Conservation (phyloP, 2,329 filamentous ascomycete genomes). For the Colletotrichum sp. region DNA sequence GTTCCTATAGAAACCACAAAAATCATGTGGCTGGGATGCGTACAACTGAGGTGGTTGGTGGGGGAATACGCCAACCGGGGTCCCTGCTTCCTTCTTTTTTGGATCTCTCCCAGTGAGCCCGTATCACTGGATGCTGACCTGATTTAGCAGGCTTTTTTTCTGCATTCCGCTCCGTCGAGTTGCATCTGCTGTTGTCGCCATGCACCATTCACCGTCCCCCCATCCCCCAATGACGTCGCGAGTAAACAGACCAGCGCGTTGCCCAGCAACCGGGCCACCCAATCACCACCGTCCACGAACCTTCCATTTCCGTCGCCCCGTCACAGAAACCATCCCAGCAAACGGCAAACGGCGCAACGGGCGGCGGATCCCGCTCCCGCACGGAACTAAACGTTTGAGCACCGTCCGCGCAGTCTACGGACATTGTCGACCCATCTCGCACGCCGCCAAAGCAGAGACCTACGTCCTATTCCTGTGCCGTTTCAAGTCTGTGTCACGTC, state of each 20-base stretch:
- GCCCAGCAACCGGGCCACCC: constrained; percentile 29
- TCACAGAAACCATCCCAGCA: neutral
- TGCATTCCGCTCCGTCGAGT: neutral
- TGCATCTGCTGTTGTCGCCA: neutral
- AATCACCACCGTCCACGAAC: neutral
- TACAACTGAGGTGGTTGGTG: constrained; percentile 22
- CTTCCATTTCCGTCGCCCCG: neutral
- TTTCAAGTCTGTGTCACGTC: constrained; percentile 10
- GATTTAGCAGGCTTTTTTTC: neutral
- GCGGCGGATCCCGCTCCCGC: neutral
- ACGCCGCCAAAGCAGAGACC: neutral
- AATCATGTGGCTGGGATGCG: constrained; percentile 24
- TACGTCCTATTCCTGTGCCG: neutral
- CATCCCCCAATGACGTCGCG: constrained; percentile 31
- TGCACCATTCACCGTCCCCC: neutral
- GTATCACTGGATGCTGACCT: neutral
- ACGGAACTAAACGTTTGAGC: neutral
- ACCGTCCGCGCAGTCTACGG: neutral
- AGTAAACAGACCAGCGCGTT: constrained; percentile 29
- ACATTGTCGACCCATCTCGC: neutral
- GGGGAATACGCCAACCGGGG: neutral
- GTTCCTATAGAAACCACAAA: constrained; percentile 30
- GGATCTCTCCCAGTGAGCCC: neutral
- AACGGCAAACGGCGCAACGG: neutral
- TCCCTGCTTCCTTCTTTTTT: neutral